phyloP scores from a whole-genome alignment of 2,329 filamentous ascomycete genomes.

The Rhinocladiella similis region DNA sequence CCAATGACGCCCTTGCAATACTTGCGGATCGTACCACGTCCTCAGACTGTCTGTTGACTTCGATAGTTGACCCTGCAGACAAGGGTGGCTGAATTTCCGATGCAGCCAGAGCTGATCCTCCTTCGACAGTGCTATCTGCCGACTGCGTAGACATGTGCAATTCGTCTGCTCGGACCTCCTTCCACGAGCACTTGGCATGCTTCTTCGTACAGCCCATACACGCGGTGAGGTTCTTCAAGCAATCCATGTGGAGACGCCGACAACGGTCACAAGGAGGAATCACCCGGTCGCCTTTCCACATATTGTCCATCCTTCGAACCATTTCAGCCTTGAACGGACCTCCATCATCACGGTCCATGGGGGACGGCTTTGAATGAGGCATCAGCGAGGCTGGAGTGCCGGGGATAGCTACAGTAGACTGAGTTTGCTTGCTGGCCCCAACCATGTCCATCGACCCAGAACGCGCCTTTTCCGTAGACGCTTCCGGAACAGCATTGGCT shows the following conservation, averaged over 20 bases:
- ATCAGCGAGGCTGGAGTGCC: slow-evolving; percentile 55
- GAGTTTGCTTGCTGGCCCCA: slow-evolving; percentile 21
- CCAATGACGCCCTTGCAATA: slow-evolving; percentile 17
- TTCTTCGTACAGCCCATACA: slow-evolving; percentile 88
- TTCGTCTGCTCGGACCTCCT: slow-evolving; percentile 74
- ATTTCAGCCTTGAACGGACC: slow-evolving; percentile 65
- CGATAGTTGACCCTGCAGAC: slow-evolving; percentile 14
- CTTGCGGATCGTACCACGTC: slow-evolving; percentile 3
- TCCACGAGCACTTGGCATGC: slow-evolving; percentile 86
- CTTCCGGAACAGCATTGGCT: slow-evolving; percentile 12
- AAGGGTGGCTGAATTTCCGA: slow-evolving; percentile 8
- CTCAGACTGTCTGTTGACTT: slow-evolving; percentile 13
- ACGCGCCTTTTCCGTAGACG: slow-evolving; percentile 16
- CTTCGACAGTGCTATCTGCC: slow-evolving; percentile 27
- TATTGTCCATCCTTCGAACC: slow-evolving; percentile 71
- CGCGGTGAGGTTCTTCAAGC: slow-evolving; percentile 80
- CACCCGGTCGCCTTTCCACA: slow-evolving; percentile 72
- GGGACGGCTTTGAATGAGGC: slow-evolving; percentile 48
- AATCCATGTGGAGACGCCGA: slow-evolving; percentile 75
- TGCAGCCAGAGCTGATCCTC: slow-evolving; percentile 14
- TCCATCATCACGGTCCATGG: slow-evolving; percentile 55
- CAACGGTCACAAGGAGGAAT: slow-evolving; percentile 84
- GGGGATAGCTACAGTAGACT: slow-evolving; percentile 54
- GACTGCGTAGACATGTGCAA: slow-evolving; percentile 32
- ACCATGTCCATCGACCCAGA: slow-evolving; percentile 20